A percentile compares a stretch with the other conserved stretches of the same genome.
These are phyloP conservation scores for Saccharomycopsis fermentans DNA, from an alignment of 805 yeast species.

Conservation along the genomic window DNA sequence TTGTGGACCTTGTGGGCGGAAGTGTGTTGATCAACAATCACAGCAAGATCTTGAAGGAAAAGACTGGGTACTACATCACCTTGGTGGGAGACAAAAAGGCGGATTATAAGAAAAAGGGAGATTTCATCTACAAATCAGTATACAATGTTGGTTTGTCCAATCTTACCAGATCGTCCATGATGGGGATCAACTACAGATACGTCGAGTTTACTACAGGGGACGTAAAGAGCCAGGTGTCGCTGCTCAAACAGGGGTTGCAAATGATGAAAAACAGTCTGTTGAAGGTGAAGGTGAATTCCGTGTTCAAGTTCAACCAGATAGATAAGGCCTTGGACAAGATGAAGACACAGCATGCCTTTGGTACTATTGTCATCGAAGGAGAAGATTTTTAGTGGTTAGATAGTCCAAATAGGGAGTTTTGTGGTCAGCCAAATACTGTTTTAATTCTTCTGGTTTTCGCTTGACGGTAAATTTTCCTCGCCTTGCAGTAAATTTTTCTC, in stretches of 20 bases:
- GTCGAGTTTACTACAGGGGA: slow-evolving; percentile 27
- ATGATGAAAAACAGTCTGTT: slow-evolving; percentile 39
- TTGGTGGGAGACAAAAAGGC: slow-evolving; percentile 52
- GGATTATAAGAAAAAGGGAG: slow-evolving; percentile 26
- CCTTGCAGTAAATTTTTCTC: no score
- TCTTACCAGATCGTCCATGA: not conserved
- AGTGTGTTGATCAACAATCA: slow-evolving; percentile 33
- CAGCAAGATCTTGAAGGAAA: slow-evolving; percentile 6
- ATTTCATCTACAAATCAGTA: slow-evolving; percentile 6
- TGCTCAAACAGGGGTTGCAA: slow-evolving; percentile 34
- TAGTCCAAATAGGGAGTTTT: no score
- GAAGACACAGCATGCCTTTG: slow-evolving; percentile 44
- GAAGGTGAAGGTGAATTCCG: slow-evolving; percentile 43
- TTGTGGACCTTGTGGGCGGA: slow-evolving; percentile 69
- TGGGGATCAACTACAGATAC: slow-evolving; percentile 28
- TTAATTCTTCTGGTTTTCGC: no score
- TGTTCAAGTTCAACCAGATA: slow-evolving; percentile 44
- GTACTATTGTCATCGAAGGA: slow-evolving; percentile 53
- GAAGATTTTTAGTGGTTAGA: slow-evolving; percentile 27
- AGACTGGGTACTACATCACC: slow-evolving; percentile 39
- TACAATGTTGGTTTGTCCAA: not conserved
- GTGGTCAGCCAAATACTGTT: no score
- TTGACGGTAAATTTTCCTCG: no score
- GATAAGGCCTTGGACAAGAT: slow-evolving; percentile 45
- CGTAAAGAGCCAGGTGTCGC: slow-evolving; percentile 23